A percentile compares a stretch with the other conserved stretches of the same genome.
Evolutionary conservation across 768 basidiomycete genomes (phyloP).

Genomic region (Calocybe cyanea): DNA sequence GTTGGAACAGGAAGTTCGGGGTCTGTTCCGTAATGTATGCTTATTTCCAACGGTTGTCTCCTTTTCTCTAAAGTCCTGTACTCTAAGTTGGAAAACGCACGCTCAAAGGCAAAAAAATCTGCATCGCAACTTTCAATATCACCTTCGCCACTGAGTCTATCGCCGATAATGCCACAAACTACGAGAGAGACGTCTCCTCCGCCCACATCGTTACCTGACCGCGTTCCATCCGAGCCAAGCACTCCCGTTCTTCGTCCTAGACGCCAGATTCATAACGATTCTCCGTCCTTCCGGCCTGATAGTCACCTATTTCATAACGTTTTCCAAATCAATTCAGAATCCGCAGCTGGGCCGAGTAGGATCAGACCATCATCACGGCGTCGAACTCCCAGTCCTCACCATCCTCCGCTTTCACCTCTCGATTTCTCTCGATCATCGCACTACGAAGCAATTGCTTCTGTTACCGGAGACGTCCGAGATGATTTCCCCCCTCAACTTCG

Average conservation of each 20-base stretch:
- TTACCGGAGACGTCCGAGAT: not conserved
- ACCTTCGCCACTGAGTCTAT: no score
- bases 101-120: not conserved
- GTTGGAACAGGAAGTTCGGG: slow-evolving; percentile 35
- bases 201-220: not conserved
- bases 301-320: no score
- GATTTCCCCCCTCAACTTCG: not conserved
- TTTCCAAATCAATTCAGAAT: no score
- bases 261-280: not conserved
- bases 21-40: slow-evolving; percentile 25
- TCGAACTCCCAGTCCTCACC: not conserved
- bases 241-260: not conserved
- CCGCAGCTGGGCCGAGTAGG: not conserved
- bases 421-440: no score
- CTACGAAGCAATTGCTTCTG: not conserved
- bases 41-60: not conserved
- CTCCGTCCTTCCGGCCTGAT: not conserved
- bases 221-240: not conserved
- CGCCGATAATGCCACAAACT: not conserved
- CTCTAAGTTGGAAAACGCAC: slow-evolving; percentile 11
- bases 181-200: not conserved
- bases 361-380: not conserved
- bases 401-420: not conserved
- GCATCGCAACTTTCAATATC: not conserved
- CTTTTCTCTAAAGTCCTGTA: not conserved